These are phyloP conservation scores for Sindora glabra DNA, from an alignment of 306 rosid genomes.

Conservation along the genomic window DNA sequence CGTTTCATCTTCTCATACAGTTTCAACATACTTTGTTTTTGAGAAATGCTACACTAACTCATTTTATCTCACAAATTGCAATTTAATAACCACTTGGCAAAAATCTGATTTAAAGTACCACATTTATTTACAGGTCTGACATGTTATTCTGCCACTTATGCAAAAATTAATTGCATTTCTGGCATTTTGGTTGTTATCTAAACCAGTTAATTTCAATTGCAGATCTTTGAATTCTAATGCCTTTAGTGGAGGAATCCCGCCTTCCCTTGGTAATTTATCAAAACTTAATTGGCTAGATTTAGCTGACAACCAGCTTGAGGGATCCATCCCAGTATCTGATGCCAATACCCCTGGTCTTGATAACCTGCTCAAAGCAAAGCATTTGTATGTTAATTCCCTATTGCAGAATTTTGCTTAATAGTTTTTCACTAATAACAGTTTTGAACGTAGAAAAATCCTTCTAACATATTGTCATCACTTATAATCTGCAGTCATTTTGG, in stretches of 20 bases:
- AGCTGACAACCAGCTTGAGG: slow-evolving; percentile 26
- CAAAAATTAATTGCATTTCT: neutral
- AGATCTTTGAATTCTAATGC: slow-evolving; percentile 30
- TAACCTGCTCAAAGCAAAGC: slow-evolving; percentile 14
- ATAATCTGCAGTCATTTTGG: slow-evolving; percentile 61
- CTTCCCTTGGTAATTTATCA: slow-evolving; percentile 23
- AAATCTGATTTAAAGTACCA: too few relatives aligned
- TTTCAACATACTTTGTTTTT: neutral
- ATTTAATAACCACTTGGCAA: too few relatives aligned
- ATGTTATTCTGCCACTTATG: neutral
- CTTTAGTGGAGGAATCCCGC: slow-evolving; percentile 20
- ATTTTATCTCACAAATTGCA: too few relatives aligned
- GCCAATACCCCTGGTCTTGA: slow-evolving; percentile 22
- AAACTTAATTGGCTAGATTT: slow-evolving; percentile 29
- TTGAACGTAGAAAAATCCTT: neutral
- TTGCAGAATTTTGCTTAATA: neutral
- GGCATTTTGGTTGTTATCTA: neutral
- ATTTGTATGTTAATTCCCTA: slow-evolving; percentile 24
- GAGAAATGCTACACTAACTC: too few relatives aligned
- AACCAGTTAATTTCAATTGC: slow-evolving; percentile 9
- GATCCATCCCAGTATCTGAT: slow-evolving; percentile 23
- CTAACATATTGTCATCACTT: neutral
- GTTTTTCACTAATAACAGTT: neutral
- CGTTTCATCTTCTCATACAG: neutral
- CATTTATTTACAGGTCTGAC: neutral